Percentiles rank a stretch among this genome's conserved stretches.
Conservation (phyloP, 805 yeast species). For the Scheffersomyces ergatensis region DNA sequence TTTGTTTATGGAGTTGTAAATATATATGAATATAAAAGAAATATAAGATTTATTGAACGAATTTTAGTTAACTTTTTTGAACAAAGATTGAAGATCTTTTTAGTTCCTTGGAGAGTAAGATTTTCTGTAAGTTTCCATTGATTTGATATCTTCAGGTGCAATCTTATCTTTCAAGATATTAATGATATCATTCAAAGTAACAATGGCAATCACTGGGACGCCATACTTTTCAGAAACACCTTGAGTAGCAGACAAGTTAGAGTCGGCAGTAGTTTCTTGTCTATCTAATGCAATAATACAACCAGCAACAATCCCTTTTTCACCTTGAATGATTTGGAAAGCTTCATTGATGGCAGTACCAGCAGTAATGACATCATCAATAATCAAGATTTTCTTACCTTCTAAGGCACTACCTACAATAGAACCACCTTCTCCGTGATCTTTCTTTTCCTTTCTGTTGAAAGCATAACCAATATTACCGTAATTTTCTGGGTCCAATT, state of each 20-base stretch:
- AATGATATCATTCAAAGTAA: constrained; percentile 72
- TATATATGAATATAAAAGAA: too few species aligned
- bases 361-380: constrained; percentile 97
- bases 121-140: constrained; percentile 58
- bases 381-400: constrained; percentile 74
- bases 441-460: constrained; percentile 95
- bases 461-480: constrained; percentile 81
- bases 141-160: constrained; percentile 53
- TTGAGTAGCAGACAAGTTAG: constrained; percentile 71
- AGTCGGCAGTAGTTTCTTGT: constrained; percentile 80
- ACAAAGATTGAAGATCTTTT: too few species aligned
- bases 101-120: constrained; percentile 42
- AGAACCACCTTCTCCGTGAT: constrained; percentile 97
- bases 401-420: constrained; percentile 82
- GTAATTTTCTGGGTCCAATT: constrained; percentile 79
- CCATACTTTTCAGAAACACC: constrained; percentile 67
- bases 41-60: background rate
- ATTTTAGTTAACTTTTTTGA: too few species aligned
- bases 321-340: constrained; percentile 67
- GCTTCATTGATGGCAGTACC: constrained; percentile 98
- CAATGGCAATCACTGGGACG: constrained; percentile 84
- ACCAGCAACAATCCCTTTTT: constrained; percentile 75
- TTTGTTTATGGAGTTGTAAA: too few species aligned
- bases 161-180: constrained; percentile 55
- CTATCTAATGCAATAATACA: constrained; percentile 91